Percentiles rank a stretch among this genome's conserved stretches.
phyloP scores from a whole-genome alignment of 192 early-diverging fungal species.

The Rhizophagus clarus region DNA sequence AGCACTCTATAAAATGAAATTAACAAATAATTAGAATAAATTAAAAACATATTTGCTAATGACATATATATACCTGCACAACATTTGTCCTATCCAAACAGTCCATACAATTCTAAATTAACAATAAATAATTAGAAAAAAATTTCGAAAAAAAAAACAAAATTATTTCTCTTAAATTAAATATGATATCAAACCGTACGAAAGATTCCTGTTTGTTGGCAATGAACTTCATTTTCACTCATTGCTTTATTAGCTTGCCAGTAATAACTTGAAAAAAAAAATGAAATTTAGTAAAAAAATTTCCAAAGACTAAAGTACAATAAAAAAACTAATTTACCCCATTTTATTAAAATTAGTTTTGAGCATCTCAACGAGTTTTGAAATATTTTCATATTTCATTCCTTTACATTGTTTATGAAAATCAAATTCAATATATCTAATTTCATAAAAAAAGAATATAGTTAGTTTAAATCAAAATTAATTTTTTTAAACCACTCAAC shows the following conservation, averaged over 20 bases:
- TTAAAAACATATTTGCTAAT: background rate
- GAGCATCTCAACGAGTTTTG: conserved; percentile 71
- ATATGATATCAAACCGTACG: conserved; percentile 41
- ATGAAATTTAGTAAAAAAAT: background rate
- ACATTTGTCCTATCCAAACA: conserved; percentile 98
- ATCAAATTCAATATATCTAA: conserved; percentile 87
- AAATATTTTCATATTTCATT: conserved; percentile 88
- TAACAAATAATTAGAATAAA: background rate
- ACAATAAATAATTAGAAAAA: background rate
- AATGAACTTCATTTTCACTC: conserved; percentile 10
- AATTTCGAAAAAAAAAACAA: conserved; percentile 8
- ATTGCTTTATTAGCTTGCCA: conserved; percentile 32
- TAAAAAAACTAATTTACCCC: conserved; percentile 46
- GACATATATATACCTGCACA: conserved; percentile 44
- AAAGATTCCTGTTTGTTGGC: conserved; percentile 41
- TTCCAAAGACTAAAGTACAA: background rate
- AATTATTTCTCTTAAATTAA: background rate
- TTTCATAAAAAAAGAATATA: background rate
- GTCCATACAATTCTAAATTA: conserved; percentile 88
- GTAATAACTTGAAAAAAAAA: conserved; percentile 27
- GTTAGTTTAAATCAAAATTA: background rate
- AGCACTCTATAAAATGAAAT: conserved; percentile 49
- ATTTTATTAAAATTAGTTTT: conserved; percentile 65
- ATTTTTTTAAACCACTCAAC: background rate
- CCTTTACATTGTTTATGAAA: conserved; percentile 92